A percentile compares a stretch with the other conserved stretches of the same genome.
phyloP scores from a whole-genome alignment of 495 filamentous ascomycete species.

The Penicillium subrubescens region DNA sequence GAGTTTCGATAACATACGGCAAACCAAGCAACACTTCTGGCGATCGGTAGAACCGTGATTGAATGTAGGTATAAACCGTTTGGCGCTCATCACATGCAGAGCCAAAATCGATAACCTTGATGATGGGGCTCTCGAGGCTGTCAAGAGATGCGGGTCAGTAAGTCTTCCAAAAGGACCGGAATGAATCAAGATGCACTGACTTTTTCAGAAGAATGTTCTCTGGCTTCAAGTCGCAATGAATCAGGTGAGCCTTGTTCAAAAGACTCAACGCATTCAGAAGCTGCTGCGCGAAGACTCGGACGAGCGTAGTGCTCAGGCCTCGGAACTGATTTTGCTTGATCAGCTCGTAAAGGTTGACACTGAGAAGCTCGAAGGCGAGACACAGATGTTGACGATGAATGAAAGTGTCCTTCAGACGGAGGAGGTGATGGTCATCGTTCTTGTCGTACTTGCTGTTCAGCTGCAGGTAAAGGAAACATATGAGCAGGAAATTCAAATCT shows the following conservation, averaged over 20 bases:
- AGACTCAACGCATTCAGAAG: conserved; percentile 88
- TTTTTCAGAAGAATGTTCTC: conserved; percentile 99
- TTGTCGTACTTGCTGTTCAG: conserved; percentile 98
- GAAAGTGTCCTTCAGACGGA: conserved; percentile 96
- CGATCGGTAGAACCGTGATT: conserved; percentile 97
- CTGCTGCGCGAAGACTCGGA: conserved; percentile 98
- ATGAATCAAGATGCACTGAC: conserved; percentile 46
- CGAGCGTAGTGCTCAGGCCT: conserved; percentile 93
- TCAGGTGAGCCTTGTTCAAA: conserved; percentile 93
- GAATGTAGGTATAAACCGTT: conserved; percentile 99
- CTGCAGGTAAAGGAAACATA: conserved; percentile 44
- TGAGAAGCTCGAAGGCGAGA: conserved; percentile 94
- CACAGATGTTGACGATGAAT: conserved; percentile 98
- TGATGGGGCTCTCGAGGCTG: conserved; percentile 95
- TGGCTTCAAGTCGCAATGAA: conserved; percentile 98
- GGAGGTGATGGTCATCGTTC: conserved; percentile 97
- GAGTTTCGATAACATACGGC: conserved; percentile 53
- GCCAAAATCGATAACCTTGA: conserved; percentile 99
- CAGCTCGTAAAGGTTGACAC: conserved; percentile 96
- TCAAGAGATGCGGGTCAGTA: neutral
- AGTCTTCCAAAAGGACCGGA: no score
- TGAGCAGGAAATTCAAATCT: conserved; percentile 25
- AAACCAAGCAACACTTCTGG: conserved; percentile 93
- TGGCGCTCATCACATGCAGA: conserved; percentile 98
- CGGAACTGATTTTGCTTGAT: conserved; percentile 99